Percentiles rank a stretch among this genome's conserved stretches.
Conservation (phyloP, 345 rosid genomes). For the Hibiscus syriacus region DNA sequence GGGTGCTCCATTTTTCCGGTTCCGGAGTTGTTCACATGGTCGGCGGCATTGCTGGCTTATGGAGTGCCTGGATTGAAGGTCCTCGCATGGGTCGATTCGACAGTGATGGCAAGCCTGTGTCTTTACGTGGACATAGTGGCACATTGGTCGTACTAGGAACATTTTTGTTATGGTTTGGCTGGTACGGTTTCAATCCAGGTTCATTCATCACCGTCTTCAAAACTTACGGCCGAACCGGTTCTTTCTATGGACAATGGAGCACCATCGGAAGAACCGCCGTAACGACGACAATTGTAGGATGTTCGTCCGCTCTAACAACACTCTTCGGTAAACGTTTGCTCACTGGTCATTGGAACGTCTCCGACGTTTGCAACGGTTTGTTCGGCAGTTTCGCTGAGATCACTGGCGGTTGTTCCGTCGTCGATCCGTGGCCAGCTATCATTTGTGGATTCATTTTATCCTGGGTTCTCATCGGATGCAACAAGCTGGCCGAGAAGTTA, state of each 20-base stretch:
- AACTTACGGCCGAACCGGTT: slow-evolving; percentile 24
- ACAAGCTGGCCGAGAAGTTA: slow-evolving; percentile 31
- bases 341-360: slow-evolving; percentile 49
- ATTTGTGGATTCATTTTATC: slow-evolving; percentile 39
- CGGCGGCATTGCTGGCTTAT: too few relatives aligned
- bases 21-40: too few relatives aligned
- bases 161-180: slow-evolving; percentile 51
- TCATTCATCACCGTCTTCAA: slow-evolving; percentile 33
- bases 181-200: slow-evolving; percentile 60
- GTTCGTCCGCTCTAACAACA: slow-evolving; percentile 49
- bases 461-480: slow-evolving; percentile 45
- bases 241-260: slow-evolving; percentile 50
- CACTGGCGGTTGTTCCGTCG: slow-evolving; percentile 43
- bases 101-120: slow-evolving; percentile 17
- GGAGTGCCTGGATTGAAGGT: too few relatives aligned
- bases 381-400: slow-evolving; percentile 52
- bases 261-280: slow-evolving; percentile 56
- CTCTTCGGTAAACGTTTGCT: slow-evolving; percentile 46
- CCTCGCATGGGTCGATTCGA: slow-evolving; percentile 55
- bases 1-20: too few relatives aligned
- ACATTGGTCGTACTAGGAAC: slow-evolving; percentile 52
- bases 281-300: slow-evolving; percentile 46
- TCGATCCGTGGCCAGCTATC: slow-evolving; percentile 51
- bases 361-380: slow-evolving; percentile 54
- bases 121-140: slow-evolving; percentile 51